Percentiles rank a stretch among this genome's conserved stretches.
Conservation (phyloP, 257 asterid species). For the Mentha longifolia region DNA sequence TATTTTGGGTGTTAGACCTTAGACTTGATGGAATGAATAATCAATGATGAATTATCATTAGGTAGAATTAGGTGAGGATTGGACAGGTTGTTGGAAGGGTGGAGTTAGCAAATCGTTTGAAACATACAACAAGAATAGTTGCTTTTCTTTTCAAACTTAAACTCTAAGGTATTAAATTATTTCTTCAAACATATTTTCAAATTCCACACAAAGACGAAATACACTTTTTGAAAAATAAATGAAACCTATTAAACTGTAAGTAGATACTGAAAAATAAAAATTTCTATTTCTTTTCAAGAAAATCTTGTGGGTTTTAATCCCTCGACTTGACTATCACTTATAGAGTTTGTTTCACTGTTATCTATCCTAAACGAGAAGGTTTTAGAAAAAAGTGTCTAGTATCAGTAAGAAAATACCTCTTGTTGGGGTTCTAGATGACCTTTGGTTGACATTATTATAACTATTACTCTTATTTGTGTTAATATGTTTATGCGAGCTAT, state of each 20-base stretch:
- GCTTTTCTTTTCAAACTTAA: not conserved
- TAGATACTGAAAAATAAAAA: not conserved
- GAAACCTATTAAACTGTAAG: not conserved
- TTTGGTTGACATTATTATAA: too few relatives aligned
- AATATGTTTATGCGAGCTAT: too few relatives aligned
- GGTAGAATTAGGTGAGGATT: constrained; percentile 20
- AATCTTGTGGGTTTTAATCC: not conserved
- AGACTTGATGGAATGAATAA: too few relatives aligned
- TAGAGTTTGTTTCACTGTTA: not conserved
- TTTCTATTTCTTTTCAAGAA: not conserved
- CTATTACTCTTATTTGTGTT: too few relatives aligned
- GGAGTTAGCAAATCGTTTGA: not conserved
- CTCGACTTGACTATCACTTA: not conserved
- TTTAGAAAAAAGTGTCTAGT: not conserved
- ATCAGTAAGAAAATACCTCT: constrained; percentile 10
- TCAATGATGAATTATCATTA: too few relatives aligned
- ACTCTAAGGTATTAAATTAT: not conserved
- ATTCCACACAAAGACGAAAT: too few relatives aligned
- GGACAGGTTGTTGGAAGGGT: constrained; percentile 9
- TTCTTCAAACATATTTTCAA: too few relatives aligned
- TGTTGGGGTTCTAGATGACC: not conserved
- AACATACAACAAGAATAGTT: not conserved
- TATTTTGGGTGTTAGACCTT: constrained; percentile 8
- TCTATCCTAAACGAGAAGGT: not conserved
- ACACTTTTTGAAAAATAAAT: too few relatives aligned